Evolutionary conservation across 2,329 filamentous ascomycete genomes (phyloP), one percentile per base, ranked within the genome.

Genomic region (Penicillium sp.): DNA sequence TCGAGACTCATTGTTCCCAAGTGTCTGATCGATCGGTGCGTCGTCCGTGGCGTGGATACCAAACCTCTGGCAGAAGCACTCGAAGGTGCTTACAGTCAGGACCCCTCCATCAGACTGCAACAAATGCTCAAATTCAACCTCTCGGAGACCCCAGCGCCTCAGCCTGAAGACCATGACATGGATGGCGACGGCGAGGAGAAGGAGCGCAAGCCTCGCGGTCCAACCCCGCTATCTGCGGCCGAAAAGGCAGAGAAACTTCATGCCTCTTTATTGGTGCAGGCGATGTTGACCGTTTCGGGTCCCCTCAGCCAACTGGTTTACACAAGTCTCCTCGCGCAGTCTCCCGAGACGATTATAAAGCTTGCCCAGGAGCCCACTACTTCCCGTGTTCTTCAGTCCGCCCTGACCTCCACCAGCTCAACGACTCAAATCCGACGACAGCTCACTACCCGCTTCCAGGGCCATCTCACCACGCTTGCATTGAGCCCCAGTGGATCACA

Each of bases 11-110:
- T 88, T 51, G 87, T 96, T 10, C 83, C 97, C 64, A 89, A 87
- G 68, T 86, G 87, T 0, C 77, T 97, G 3, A 88, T 97, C 57
- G 91, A 97, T 71, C 84, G 93, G 57, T 96, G 90, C 68, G 76
- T 84, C 5, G 85, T 87, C 9, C 86, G 93, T 53, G 78, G 78
- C 4, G 78, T 85, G 22, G 79, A 87, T 63, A 81, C 80, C 1
- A 72, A 77, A 36, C 77, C 77, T 7, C 79, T 89, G 50, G 81
- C 83, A 5, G 74, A 76, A 34, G 76, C 82, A 40, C 76, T 90
- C 9, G 81, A 85, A 57, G 77, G 81, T 18, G 79, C 81, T 29
- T 86, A 84, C 66, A 78, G 79, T 44, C 74, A 78, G n/a, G 79
- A 79, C 24, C 71, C 75, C 3, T 60, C 67, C 57, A 56, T 79